Evolutionary conservation across 1,139 yeast genomes (phyloP).

Genomic region (Pichia sp.): DNA sequence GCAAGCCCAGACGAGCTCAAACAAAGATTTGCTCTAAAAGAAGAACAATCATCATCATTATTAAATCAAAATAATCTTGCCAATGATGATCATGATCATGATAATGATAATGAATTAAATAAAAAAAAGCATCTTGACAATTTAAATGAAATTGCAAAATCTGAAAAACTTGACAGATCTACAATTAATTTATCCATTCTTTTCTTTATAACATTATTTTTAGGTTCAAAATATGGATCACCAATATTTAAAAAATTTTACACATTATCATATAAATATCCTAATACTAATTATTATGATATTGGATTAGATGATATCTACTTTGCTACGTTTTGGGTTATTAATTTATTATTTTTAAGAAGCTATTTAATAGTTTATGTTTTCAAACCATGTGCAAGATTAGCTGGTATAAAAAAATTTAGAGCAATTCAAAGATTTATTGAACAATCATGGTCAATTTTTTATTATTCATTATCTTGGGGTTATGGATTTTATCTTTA

Average conservation of each 20-base stretch:
- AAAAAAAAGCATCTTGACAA: slow-evolving; percentile 1
- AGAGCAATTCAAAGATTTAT: slow-evolving; percentile 64
- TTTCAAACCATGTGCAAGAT: slow-evolving; percentile 52
- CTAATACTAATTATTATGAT: slow-evolving; percentile 35
- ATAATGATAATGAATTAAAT: not conserved
- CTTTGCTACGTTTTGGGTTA: slow-evolving; percentile 50
- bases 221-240: slow-evolving; percentile 12
- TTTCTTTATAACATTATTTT: slow-evolving; percentile 15
- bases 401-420: slow-evolving; percentile 41
- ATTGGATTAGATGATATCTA: slow-evolving; percentile 53
- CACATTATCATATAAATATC: slow-evolving; percentile 42
- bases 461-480: slow-evolving; percentile 58
- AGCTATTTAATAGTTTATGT: slow-evolving; percentile 53
- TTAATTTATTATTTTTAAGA: slow-evolving; percentile 53
- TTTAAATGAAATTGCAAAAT: slow-evolving; percentile 2
- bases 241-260: slow-evolving; percentile 36
- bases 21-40: slow-evolving; percentile 4
- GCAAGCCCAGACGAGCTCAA: not conserved
- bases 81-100: not conserved
- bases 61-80: not conserved
- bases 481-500: slow-evolving; percentile 54
- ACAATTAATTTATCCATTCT: slow-evolving; percentile 16
- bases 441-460: slow-evolving; percentile 78
- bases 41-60: not conserved
- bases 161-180: slow-evolving; percentile 19